Base-by-base conservation (phyloP, 176 grass and related monocot species). In the Typha latifolia region DNA sequence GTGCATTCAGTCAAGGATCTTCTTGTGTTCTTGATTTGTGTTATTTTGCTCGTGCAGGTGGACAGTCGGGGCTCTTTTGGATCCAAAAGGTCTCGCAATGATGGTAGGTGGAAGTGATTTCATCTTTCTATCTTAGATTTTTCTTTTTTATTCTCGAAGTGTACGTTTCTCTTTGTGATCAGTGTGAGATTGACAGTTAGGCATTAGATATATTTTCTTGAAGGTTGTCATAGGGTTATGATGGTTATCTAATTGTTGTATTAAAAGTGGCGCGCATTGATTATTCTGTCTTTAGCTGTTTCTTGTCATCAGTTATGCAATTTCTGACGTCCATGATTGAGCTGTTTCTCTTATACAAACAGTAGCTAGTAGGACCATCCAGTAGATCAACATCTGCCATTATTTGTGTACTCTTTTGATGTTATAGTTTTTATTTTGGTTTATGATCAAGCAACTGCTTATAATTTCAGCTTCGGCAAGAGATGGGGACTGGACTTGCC, bases 401-500 rank as follows among this genome's bases (percentile, higher is more conserved):
- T 66, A 47, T 67, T 59, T 64, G 26, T 48, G 12, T 23, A 43
- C 4, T 34, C 15, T 67, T 31, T 72, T 59, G 57, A 20, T 78
- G 7, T 66, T 64, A 49, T 84, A 32, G 70, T 71, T 49, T 73
- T 61, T 64, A 64, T 47, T 29, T 63, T 75, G 74, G 74, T 71
- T 70, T 79, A 55, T 69, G 65, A 75, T 73, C 66, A 84, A 61
- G 69, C 19, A 63, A 66, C 27, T 61, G 69, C 80, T 32, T 86
- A 71, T 69, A 69, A 72, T 82, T 82, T 85, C 77, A 90, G 83
- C 79, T 78, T 90, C 82, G 73, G 67, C 84, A 82, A 88, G 85
- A 62, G 93, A 91, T 76, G 93, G 93, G 74, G 93, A 96, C 80
- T 96, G 88, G 93, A 96, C 73, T 62, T 96, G 88, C 72, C 68